phyloP scores from a whole-genome alignment of 129 eudicot genomes.

The Flaveria ramosissima region DNA sequence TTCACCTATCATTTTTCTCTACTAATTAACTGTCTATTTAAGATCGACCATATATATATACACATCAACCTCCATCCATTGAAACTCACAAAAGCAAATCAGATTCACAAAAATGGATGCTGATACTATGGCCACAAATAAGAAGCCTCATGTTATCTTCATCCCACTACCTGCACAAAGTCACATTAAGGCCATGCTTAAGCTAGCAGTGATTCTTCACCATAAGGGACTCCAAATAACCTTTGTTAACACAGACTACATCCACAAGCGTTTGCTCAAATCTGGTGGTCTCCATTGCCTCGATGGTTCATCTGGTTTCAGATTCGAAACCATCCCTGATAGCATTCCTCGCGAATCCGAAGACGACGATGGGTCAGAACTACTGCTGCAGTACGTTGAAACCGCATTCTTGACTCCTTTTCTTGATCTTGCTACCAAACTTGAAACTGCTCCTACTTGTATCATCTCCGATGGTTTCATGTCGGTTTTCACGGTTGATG shows the following conservation, averaged over 20 bases:
- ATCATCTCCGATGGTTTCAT: slow-evolving; percentile 38
- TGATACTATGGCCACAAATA: neutral
- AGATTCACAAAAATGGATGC: neutral
- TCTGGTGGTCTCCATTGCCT: slow-evolving; percentile 30
- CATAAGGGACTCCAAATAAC: slow-evolving; percentile 32
- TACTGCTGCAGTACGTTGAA: neutral
- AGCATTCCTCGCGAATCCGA: slow-evolving; percentile 29
- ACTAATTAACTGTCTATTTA: neutral
- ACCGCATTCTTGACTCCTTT: slow-evolving; percentile 33
- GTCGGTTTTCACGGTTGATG: slow-evolving; percentile 33
- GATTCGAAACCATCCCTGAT: slow-evolving; percentile 39
- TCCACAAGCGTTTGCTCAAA: slow-evolving; percentile 17
- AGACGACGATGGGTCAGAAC: slow-evolving; percentile 21
- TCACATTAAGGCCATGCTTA: slow-evolving; percentile 31
- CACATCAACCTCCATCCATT: neutral
- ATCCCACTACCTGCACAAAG: slow-evolving; percentile 30
- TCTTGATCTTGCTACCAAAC: slow-evolving; percentile 23
- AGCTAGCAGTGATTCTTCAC: slow-evolving; percentile 24
- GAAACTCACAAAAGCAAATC: neutral
- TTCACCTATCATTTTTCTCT: neutral
- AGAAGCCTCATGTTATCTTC: slow-evolving; percentile 31
- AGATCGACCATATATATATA: neutral
- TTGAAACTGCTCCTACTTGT: slow-evolving; percentile 30
- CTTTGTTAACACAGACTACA: slow-evolving; percentile 31
- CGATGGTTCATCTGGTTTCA: slow-evolving; percentile 29